Evolutionary conservation across 202 grass and related monocot genomes (phyloP), one percentile per base, ranked within the genome.

Genomic region (Musa balbisiana): DNA sequence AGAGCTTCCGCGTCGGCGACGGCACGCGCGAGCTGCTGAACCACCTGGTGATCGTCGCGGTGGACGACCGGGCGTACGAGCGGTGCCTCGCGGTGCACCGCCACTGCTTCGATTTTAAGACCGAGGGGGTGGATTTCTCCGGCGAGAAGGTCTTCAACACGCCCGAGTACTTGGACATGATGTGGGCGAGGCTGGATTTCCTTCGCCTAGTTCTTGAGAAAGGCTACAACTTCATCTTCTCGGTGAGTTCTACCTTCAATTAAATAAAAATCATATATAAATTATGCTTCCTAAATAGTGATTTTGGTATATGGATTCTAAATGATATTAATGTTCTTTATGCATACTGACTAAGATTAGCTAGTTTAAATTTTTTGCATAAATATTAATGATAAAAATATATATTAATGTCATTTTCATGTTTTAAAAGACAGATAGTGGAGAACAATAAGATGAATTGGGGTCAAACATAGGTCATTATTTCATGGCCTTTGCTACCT

Each of bases 181-280:
- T 90, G 8, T 92, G 89, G 92, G 78, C 71, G 75, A 84, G 87
- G 85, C 67, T 90, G 14, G 53, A 56, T 0, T 72, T 96, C 12
- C 79, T 87, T 63, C 69, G 80, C 55, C 76, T 71, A 2, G 69
- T 92, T 51, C 87, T 96, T 0, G 83, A 90, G 74, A 85, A 87
- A 29, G 85, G 89, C 55, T 92, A 92, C 85, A 96, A 58, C 82
- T 96, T 92, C 76, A 69, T 92, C 26, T 96, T 78, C 82, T 90
- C 83, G 52, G 93, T 97, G 85, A 16, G 78, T 52, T 1, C 22
- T 72, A 17, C 64, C 11, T 43, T 43, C 33, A 43, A 43, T 43
- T 43, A 43, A 43, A 43, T 43, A 43, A 43, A 43, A 43, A 43
- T 43, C 33, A 43, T 43, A 43, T 43, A 8, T 43, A 43, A 43